These are phyloP conservation scores for Thuja plicata DNA, from an alignment of 83 land plant genomes.

Conservation along the genomic window DNA sequence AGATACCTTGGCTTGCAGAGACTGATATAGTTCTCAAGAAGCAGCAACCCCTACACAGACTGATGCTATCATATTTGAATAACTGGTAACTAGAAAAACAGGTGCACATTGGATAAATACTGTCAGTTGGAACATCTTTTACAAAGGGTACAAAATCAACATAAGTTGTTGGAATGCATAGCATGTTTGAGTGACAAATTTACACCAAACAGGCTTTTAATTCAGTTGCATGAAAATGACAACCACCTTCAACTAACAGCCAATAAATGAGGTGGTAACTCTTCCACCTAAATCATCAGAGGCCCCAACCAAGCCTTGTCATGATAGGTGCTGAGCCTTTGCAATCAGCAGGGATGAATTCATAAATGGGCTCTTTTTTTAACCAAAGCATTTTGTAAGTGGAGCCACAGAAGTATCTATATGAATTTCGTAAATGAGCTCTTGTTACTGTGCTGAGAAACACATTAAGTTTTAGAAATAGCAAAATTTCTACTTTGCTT, in stretches of 20 bases:
- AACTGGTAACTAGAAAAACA: too few species aligned
- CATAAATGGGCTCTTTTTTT: background rate
- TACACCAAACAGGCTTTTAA: too few species aligned
- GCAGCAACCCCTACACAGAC: too few species aligned
- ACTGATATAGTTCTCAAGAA: too few species aligned
- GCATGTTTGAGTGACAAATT: background rate
- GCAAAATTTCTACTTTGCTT: background rate
- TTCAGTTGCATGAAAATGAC: background rate
- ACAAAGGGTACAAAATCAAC: background rate
- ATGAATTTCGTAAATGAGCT: too few species aligned
- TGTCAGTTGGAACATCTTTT: too few species aligned
- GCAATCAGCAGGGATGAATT: background rate
- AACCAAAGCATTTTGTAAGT: background rate
- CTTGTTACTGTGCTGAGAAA: background rate
- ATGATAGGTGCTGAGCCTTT: background rate
- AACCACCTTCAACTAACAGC: background rate
- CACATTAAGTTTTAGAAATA: background rate
- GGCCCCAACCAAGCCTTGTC: background rate
- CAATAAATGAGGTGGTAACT: background rate
- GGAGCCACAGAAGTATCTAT: background rate
- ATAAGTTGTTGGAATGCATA: background rate
- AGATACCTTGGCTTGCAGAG: too few species aligned
- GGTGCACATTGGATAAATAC: too few species aligned
- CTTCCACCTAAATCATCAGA: background rate
- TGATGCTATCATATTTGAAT: too few species aligned